phyloP scores from a whole-genome alignment of 305 asterid species.

The Euphrasia arctica region DNA sequence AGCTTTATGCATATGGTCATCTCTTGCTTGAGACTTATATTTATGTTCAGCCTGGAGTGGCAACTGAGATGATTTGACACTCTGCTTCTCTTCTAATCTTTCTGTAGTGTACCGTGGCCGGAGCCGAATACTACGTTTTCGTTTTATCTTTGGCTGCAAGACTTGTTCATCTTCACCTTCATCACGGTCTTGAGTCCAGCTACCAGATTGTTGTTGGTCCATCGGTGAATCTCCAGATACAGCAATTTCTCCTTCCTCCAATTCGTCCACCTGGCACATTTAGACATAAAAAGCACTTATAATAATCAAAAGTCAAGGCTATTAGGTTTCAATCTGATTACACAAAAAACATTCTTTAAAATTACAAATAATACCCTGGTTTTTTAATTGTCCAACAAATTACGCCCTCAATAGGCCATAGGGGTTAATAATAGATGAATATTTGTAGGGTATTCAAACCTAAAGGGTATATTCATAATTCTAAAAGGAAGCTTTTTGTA shows the following conservation, averaged over 20 bases:
- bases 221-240: conserved; percentile 84
- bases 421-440: too few species aligned
- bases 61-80: conserved; percentile 60
- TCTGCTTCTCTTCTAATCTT: conserved; percentile 55
- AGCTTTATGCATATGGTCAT: conserved; percentile 48
- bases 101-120: conserved; percentile 80
- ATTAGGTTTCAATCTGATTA: background rate
- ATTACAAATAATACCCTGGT: too few species aligned
- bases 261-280: conserved; percentile 65
- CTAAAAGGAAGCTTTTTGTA: too few species aligned
- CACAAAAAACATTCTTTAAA: too few species aligned
- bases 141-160: conserved; percentile 86
- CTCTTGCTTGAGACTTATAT: conserved; percentile 51
- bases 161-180: conserved; percentile 99
- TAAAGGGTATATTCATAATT: too few species aligned
- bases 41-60: conserved; percentile 59
- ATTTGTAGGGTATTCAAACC: too few species aligned
- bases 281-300: conserved; percentile 19
- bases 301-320: conserved; percentile 12
- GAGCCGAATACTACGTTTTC: conserved; percentile 89
- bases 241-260: conserved; percentile 98
- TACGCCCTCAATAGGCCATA: too few species aligned
- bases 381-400: too few species aligned
- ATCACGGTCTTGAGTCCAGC: conserved; percentile 95
- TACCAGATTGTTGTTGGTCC: conserved; percentile 96